These are phyloP conservation scores for Trichocladium uniseriatum DNA, from an alignment of 495 filamentous ascomycete species.

Conservation along the genomic window DNA sequence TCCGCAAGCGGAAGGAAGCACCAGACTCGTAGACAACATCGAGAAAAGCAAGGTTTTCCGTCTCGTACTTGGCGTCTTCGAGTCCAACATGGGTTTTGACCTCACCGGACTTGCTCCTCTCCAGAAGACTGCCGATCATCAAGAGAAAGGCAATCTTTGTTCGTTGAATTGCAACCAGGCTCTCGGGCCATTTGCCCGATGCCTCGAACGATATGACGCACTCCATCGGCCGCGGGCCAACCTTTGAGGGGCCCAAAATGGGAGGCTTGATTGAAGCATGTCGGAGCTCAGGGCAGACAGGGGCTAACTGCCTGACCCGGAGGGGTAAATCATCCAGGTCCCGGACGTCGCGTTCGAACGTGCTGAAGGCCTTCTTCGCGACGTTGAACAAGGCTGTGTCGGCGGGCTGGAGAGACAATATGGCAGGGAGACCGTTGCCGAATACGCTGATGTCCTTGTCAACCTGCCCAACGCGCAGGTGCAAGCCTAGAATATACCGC, in stretches of 20 bases:
- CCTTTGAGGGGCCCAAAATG: constrained; percentile 30
- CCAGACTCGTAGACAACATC: constrained; percentile 68
- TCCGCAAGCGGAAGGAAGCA: constrained; percentile 56
- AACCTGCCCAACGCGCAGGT: constrained; percentile 40
- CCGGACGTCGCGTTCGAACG: constrained; percentile 63
- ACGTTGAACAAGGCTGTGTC: constrained; percentile 45
- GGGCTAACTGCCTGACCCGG: constrained; percentile 63
- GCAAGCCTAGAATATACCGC: constrained; percentile 56
- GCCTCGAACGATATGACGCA: constrained; percentile 85
- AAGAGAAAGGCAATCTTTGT: constrained; percentile 88
- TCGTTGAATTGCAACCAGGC: constrained; percentile 78
- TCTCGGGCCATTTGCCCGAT: constrained; percentile 88
- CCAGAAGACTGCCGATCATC: constrained; percentile 65
- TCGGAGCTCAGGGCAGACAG: constrained; percentile 61
- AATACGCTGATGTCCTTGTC: constrained; percentile 46
- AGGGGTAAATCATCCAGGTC: constrained; percentile 71
- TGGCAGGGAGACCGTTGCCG: constrained; percentile 51
- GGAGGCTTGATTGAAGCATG: constrained; percentile 56
- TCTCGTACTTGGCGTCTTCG: constrained; percentile 58
- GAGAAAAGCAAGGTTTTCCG: constrained; percentile 72
- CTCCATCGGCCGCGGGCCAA: constrained; percentile 39
- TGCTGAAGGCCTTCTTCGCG: constrained; percentile 50
- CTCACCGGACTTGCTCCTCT: constrained; percentile 38
- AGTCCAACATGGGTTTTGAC: constrained; percentile 61
- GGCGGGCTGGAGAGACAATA: constrained; percentile 40